phyloP scores from a whole-genome alignment of 176 grass and related monocot species.

The Zoysia pacifica region DNA sequence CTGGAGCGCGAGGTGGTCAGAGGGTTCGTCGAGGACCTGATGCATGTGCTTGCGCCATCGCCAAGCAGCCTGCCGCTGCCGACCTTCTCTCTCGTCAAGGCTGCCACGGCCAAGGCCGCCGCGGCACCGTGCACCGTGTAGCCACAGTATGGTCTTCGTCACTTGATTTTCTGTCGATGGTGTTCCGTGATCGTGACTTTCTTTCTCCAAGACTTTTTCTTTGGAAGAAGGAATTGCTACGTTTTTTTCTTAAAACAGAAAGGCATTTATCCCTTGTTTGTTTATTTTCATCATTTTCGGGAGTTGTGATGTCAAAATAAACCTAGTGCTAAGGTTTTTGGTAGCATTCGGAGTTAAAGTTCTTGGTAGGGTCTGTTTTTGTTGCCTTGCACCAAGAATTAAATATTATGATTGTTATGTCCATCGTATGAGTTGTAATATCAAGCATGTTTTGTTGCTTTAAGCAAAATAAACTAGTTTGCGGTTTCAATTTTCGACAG shows the following conservation, averaged over 20 bases:
- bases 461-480: not conserved
- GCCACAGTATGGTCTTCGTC: not conserved
- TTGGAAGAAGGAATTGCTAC: constrained; percentile 41
- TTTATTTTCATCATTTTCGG: not conserved
- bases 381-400: constrained; percentile 38
- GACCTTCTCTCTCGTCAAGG: constrained; percentile 42
- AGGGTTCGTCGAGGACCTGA: constrained; percentile 46
- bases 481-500: not conserved
- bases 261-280: not conserved
- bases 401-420: not conserved
- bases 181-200: not conserved
- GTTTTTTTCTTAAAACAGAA: not conserved
- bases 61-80: constrained; percentile 63
- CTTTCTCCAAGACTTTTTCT: constrained; percentile 48
- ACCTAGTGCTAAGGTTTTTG: constrained; percentile 20
- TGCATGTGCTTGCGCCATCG: constrained; percentile 52
- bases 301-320: constrained; percentile 6
- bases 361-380: constrained; percentile 36
- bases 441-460: not conserved
- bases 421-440: not conserved
- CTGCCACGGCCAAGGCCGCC: constrained; percentile 27
- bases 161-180: not conserved
- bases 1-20: constrained; percentile 43
- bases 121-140: constrained; percentile 25
- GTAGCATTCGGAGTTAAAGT: constrained; percentile 11